phyloP scores from a whole-genome alignment of 1,284 basidiomycete genomes.

The Exobasidium rhododendri region DNA sequence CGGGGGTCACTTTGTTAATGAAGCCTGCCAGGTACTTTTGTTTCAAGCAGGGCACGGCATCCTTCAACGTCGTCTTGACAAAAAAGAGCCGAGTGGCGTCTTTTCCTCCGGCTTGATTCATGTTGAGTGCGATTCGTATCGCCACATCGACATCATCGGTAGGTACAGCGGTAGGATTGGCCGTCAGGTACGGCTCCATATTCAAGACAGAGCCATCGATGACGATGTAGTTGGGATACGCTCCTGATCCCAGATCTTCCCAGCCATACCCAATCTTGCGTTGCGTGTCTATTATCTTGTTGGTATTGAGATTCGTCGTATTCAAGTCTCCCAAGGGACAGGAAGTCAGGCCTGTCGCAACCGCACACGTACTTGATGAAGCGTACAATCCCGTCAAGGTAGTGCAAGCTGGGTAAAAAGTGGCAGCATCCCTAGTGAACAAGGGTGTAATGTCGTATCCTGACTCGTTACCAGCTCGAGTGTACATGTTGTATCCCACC shows the following conservation, averaged over 20 bases:
- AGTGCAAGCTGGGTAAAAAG: slow-evolving; percentile 61
- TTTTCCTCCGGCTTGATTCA: slow-evolving; percentile 64
- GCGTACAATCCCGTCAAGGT: slow-evolving; percentile 63
- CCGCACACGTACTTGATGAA: slow-evolving; percentile 68
- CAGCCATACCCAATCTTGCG: slow-evolving; percentile 46
- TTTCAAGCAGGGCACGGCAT: slow-evolving; percentile 43
- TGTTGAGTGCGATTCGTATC: slow-evolving; percentile 70
- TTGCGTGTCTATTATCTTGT: slow-evolving; percentile 28
- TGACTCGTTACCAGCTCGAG: slow-evolving; percentile 56
- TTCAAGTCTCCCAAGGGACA: slow-evolving; percentile 60
- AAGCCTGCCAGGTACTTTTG: slow-evolving; percentile 67
- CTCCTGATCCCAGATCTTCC: slow-evolving; percentile 39
- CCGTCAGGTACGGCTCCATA: slow-evolving; percentile 76
- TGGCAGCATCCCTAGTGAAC: slow-evolving; percentile 59
- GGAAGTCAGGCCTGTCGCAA: slow-evolving; percentile 54
- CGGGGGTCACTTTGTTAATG: slow-evolving; percentile 94
- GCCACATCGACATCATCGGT: slow-evolving; percentile 77
- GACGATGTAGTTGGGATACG: slow-evolving; percentile 31
- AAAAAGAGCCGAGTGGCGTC: slow-evolving; percentile 68
- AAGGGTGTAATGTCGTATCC: slow-evolving; percentile 85
- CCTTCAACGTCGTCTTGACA: slow-evolving; percentile 24
- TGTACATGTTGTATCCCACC: slow-evolving; percentile 67
- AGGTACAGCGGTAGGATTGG: slow-evolving; percentile 68
- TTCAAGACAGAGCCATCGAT: slow-evolving; percentile 92
- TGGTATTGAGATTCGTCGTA: slow-evolving; percentile 21